Base-by-base conservation (phyloP, 495 filamentous ascomycete genomes). In the Daldinia bambusicola region DNA sequence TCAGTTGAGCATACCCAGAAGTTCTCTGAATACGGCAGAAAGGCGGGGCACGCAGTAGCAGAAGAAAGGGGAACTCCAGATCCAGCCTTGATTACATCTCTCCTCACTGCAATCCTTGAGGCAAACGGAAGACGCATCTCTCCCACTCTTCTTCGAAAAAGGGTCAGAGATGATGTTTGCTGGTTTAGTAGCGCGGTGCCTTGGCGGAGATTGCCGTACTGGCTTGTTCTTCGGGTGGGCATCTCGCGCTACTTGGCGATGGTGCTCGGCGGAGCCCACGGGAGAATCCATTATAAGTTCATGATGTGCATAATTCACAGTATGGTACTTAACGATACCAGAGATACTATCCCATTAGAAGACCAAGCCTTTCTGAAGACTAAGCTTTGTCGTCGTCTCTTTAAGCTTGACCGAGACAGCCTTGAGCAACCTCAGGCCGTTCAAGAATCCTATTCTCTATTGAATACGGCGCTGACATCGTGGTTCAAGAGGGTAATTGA, bases 301-400 rank as follows among this genome's bases (percentile, higher is more conserved):
- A 66, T 90, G 1, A 80, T 88, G n/a, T 84, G 80, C 56, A 36
- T 79, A 16, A 18, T 85, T 4, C 69, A 88, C 14, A 69, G 78
- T 1, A 67, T 77, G 0, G 56, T 89, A 26, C 69, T 89, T 4
- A 68, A 74, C 1, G 80, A 84, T 26, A 76, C 58, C 26, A 37
- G 82, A 20, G 40, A 72, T 20, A 16, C 20, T 32, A 16, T 69
- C 9, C 9, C 48, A 9, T 7, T 66, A 4, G 70, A 72, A 9
- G 63, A 71, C 18, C 55, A 74, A 9, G 70, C 72, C 18, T 81
- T 83, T 36, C 77, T 88, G 8, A 84, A 77, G 51, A 64, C 77
- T 9, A 90, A 90, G 60, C 77, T 91, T n/a, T 86, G 86, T 56
- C 84, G 88, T 20, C 87, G 89, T n/a, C 74, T 90, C 13, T 84